Conservation (phyloP, 225 moss, liverwort and hornwort genomes). For the Ulota crispa region DNA sequence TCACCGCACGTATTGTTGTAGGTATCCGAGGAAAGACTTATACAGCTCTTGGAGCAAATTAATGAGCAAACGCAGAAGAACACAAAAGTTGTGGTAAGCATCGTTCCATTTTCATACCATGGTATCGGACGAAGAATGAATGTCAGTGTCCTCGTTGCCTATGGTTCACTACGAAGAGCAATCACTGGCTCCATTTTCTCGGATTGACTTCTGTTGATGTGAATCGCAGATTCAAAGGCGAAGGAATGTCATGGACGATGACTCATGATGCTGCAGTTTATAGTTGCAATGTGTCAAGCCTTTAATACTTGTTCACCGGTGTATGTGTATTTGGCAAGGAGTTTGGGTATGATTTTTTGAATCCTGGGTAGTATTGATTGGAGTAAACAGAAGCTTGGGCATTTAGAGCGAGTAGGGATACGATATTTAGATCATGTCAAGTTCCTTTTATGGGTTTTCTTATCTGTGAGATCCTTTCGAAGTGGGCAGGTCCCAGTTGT, state of each 20-base stretch:
- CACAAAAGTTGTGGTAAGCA: conserved; percentile 76
- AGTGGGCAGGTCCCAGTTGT: conserved; percentile 8
- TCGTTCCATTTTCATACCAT: background rate
- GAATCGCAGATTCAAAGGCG: conserved; percentile 72
- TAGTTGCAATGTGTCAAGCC: background rate
- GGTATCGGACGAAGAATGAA: background rate
- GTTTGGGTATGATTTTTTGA: conserved; percentile 5
- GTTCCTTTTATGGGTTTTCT: conserved; percentile 7
- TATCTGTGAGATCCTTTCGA: background rate
- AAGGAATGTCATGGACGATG: conserved; percentile 82
- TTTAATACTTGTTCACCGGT: background rate
- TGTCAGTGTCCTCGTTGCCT: background rate
- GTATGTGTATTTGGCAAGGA: background rate
- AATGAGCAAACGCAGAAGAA: conserved; percentile 91
- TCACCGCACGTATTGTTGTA: conserved; percentile 23
- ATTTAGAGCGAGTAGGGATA: background rate
- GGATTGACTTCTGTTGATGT: background rate
- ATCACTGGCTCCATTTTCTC: background rate
- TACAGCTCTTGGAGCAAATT: conserved; percentile 83
- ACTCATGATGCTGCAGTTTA: conserved; percentile 39
- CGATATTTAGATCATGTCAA: background rate
- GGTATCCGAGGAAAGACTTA: conserved; percentile 88
- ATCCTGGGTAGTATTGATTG: conserved; percentile 4
- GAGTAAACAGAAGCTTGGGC: conserved; percentile 12
- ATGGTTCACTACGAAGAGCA: background rate